Percentiles rank a stretch among this genome's conserved stretches.
Conservation (phyloP, 2,329 filamentous ascomycete genomes). For the Ceratocystis papillata region DNA sequence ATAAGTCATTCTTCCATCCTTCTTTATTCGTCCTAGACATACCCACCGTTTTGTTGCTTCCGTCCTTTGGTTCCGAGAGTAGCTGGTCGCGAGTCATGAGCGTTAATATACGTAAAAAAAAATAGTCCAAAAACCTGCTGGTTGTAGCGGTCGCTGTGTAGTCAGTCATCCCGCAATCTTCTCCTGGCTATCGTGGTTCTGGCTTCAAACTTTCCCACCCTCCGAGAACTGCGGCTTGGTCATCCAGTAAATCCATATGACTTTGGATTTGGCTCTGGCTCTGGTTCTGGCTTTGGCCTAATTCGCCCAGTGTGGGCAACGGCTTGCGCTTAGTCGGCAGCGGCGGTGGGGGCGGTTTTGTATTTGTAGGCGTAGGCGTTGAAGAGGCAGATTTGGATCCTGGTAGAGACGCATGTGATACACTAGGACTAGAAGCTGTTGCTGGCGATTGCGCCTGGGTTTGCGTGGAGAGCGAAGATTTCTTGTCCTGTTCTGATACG, state of each 20-base stretch:
- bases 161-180: neutral
- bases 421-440: too few species aligned
- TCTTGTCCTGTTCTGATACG: neutral
- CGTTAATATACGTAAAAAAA: neutral
- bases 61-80: neutral
- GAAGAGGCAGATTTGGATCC: neutral
- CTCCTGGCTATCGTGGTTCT: neutral
- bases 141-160: too few species aligned
- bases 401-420: too few species aligned
- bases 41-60: neutral
- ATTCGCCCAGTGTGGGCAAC: conserved; percentile 5
- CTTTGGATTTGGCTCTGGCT: conserved; percentile 27
- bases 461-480: neutral
- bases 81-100: too few species aligned
- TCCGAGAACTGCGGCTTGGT: conserved; percentile 39
- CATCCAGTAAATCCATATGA: conserved; percentile 40
- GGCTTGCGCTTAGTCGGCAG: conserved; percentile 28
- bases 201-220: conserved; percentile 49
- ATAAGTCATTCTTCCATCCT: neutral
- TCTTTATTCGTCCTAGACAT: neutral
- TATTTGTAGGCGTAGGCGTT: neutral
- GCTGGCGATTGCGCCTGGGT: neutral
- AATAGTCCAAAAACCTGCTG: neutral
- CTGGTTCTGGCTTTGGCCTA: conserved; percentile 22
- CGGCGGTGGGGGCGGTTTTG: conserved; percentile 12